Evolutionary conservation across 2,329 filamentous ascomycete species (phyloP), one percentile per base, ranked within the genome.

Genomic region (Didymella sp.): DNA sequence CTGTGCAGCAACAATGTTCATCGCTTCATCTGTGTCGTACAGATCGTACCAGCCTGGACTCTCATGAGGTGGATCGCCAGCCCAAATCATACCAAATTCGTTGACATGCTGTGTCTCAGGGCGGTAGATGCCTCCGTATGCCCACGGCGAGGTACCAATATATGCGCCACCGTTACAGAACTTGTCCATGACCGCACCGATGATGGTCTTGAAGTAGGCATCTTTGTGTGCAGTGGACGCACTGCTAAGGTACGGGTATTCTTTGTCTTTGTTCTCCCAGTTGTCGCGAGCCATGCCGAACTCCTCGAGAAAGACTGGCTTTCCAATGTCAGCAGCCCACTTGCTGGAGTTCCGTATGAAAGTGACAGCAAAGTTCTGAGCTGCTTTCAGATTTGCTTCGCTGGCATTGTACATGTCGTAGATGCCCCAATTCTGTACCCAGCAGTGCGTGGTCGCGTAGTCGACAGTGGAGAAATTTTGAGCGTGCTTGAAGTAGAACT

Each of bases 271-370:
- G 50, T 77, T 77, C 63, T 73, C 66, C 76, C 76, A 78, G 30
- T 78, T 78, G 52, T 78, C 70, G 12, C 76, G 61, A 2, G 75
- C 75, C 73, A 77, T 77, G 9, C 76, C 76, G 40, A 78, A 77
- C 40, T 78, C 76, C 46, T 78, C 75, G 3, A 78, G 61, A 42
- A 76, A 74, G 2, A 78, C 60, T 0, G 76, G 76, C 51, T 77
- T 77, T 0, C 69, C 68, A n/a, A 77, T 73, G 3, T 75, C 74
- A n/a, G 31, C 46, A 0, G 71, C 64, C 76, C 76, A 78, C 8
- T 53, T 50, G 49, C 69, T 73, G 6, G 73, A 68, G 19, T 77
- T 72, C 6, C 63, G 58, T 42, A 78, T 60, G 51, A 78, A 78
- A 0, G 52, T 62, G 2, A 42, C 62, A 0, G 75, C 76, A 49